Conservation (phyloP, 352 stramenopile species). For the Phytopythium boreale region DNA sequence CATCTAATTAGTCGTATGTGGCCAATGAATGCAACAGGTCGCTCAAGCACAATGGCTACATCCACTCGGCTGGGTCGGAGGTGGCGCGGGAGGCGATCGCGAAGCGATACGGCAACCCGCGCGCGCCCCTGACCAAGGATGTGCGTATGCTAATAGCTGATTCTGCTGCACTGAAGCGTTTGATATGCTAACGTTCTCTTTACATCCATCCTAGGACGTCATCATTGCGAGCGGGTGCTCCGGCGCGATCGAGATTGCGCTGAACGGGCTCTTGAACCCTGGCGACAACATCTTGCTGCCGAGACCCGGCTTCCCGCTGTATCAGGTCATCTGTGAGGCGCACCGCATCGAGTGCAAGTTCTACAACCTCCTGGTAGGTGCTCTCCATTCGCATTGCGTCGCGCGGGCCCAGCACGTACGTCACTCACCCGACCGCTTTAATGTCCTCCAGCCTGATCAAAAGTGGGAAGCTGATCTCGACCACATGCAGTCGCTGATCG, state of each 20-base stretch:
- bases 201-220: slow-evolving; percentile 64
- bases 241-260: slow-evolving; percentile 91
- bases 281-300: slow-evolving; percentile 93
- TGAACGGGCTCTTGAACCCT: slow-evolving; percentile 89
- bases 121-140: slow-evolving; percentile 72
- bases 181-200: background rate
- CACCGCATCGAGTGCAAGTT: slow-evolving; percentile 90
- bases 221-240: slow-evolving; percentile 93
- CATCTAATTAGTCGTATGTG: background rate
- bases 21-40: slow-evolving; percentile 29
- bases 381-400: background rate
- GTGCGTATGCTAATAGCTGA: slow-evolving; percentile 13
- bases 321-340: slow-evolving; percentile 92
- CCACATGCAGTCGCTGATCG: slow-evolving; percentile 87
- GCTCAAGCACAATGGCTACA: slow-evolving; percentile 91
- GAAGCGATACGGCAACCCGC: slow-evolving; percentile 58
- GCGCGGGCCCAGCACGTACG: background rate
- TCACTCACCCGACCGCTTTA: background rate
- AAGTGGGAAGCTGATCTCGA: slow-evolving; percentile 93
- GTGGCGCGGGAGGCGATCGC: slow-evolving; percentile 89
- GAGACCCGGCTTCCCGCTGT: slow-evolving; percentile 93
- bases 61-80: slow-evolving; percentile 88
- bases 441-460: slow-evolving; percentile 47
- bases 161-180: too few relatives aligned
- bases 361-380: slow-evolving; percentile 79